Evolutionary conservation across 2,329 filamentous ascomycete species (phyloP).

Genomic region (Monosporascus sp.): DNA sequence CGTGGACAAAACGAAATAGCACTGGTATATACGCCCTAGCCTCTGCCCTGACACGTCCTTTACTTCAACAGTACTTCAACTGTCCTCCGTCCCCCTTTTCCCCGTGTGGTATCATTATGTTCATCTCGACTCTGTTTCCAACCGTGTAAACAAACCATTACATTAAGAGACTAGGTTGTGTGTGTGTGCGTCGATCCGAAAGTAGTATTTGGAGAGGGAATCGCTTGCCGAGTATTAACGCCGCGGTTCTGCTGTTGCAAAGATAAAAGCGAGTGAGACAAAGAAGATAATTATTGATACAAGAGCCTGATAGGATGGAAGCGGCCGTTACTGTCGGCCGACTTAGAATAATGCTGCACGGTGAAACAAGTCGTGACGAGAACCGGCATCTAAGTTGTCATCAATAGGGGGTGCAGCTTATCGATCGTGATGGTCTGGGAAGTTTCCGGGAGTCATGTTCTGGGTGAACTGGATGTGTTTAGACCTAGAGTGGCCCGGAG

Average conservation of each 20-base stretch:
- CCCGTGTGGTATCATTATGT: neutral
- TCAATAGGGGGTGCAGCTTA: neutral
- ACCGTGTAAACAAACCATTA: neutral
- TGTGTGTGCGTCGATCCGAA: neutral
- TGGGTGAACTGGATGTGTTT: constrained; percentile 42
- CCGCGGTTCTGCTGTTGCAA: neutral
- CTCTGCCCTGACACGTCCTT: no score
- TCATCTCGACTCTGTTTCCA: neutral
- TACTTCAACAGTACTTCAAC: neutral
- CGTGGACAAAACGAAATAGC: no score
- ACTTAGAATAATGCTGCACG: neutral
- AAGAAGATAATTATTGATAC: neutral
- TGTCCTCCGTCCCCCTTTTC: neutral
- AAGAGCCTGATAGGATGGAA: neutral
- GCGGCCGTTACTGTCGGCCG: neutral
- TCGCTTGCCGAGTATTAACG: neutral
- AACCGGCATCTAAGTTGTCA: neutral
- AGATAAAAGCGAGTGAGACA: neutral
- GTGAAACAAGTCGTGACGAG: neutral
- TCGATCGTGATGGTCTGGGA: constrained; percentile 20
- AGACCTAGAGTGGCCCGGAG: constrained; percentile 31
- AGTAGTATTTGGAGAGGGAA: neutral
- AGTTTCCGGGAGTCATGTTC: constrained; percentile 41
- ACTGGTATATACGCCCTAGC: no score
- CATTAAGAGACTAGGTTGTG: neutral